Percentiles rank a stretch among this genome's conserved stretches.
Evolutionary conservation across 2,329 filamentous ascomycete genomes (phyloP).

Genomic region (Neofusicoccum cordaticola): DNA sequence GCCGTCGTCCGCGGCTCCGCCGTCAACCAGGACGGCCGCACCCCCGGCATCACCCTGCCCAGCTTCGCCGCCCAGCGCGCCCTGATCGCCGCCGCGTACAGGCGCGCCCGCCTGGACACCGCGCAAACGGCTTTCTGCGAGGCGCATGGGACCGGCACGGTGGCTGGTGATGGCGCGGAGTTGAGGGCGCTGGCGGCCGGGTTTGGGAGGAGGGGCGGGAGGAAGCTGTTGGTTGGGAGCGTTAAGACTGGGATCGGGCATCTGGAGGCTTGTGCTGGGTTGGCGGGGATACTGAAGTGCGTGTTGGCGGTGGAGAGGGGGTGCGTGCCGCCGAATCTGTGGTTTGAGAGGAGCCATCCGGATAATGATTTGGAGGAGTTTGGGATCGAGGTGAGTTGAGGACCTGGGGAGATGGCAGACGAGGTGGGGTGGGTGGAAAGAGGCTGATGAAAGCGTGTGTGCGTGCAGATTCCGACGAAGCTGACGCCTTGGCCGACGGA

Average conservation of each 20-base stretch:
- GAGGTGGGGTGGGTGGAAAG: not conserved
- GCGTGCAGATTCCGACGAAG: conserved; percentile 1
- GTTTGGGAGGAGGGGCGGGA: conserved; percentile 19
- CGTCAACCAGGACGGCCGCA: too few species aligned
- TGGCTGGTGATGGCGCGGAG: conserved; percentile 38
- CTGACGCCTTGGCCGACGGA: conserved; percentile 18
- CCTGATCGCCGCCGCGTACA: too few species aligned
- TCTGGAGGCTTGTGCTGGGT: conserved; percentile 26
- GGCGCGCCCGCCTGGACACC: too few species aligned
- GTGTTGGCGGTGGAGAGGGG: conserved; percentile 27
- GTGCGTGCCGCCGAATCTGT: conserved; percentile 23
- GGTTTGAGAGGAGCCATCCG: not conserved
- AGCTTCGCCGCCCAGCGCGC: too few species aligned
- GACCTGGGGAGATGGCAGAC: not conserved
- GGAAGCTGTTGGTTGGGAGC: not conserved
- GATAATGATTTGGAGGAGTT: too few species aligned
- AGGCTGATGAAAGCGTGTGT: too few species aligned
- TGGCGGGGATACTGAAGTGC: conserved; percentile 30
- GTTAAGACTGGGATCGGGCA: conserved; percentile 34
- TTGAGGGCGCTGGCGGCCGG: not conserved
- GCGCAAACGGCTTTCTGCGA: conserved; percentile 27
- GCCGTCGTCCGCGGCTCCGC: too few species aligned
- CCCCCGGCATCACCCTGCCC: too few species aligned
- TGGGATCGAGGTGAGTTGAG: not conserved
- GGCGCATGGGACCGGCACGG: conserved; percentile 57